Evolutionary conservation across 345 rosid genomes (phyloP).

Genomic region (Eucalyptus melliodora): DNA sequence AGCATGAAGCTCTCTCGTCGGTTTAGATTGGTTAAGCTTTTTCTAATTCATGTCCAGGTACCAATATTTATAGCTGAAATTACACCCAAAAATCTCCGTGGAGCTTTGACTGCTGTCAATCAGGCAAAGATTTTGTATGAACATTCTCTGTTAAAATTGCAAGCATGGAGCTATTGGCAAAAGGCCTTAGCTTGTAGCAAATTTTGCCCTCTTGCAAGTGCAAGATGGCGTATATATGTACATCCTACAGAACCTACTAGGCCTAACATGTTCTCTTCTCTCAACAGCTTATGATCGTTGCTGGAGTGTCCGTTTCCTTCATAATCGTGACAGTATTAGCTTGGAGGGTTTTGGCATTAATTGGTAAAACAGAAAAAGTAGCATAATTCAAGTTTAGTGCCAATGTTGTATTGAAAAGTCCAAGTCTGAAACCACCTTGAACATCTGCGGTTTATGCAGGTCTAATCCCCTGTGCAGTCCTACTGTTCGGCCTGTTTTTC

Average conservation of each 20-base stretch:
- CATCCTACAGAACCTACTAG: background rate
- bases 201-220: too few relatives aligned
- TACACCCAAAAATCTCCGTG: slow-evolving; percentile 75
- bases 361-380: slow-evolving; percentile 19
- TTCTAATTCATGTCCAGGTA: slow-evolving; percentile 24
- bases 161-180: background rate
- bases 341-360: slow-evolving; percentile 77
- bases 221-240: background rate
- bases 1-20: background rate
- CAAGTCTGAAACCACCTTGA: background rate
- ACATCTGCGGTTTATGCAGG: background rate
- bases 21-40: background rate
- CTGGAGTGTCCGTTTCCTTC: slow-evolving; percentile 78
- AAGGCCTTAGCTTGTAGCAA: background rate
- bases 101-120: slow-evolving; percentile 64
- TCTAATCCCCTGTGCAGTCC: background rate
- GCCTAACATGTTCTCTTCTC: background rate
- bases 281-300: slow-evolving; percentile 61
- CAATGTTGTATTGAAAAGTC: background rate
- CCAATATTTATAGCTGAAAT: slow-evolving; percentile 88
- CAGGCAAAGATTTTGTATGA: slow-evolving; percentile 33
- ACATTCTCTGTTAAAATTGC: background rate
- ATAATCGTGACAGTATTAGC: slow-evolving; percentile 67
- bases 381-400: background rate
- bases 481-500: background rate